Base-by-base conservation (phyloP, 371 early-diverging fungal species). In the Actinomortierella wolfii region DNA sequence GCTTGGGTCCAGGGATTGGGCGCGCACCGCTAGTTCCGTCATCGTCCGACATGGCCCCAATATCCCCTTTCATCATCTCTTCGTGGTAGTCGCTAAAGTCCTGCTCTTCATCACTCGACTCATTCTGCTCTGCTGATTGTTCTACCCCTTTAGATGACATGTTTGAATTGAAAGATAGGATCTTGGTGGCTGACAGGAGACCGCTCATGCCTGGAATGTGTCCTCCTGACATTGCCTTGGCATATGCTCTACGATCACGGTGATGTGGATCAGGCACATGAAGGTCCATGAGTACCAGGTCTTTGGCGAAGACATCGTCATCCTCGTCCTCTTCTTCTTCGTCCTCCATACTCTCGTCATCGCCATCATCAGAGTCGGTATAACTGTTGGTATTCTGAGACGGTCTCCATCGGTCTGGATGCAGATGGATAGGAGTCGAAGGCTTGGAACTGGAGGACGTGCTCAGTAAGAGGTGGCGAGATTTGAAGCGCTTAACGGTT, bases 51-150 rank as follows among this genome's bases (percentile, higher is more conserved):
- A 76, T 39, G 42, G 79, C 81, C 4, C 74, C 78, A 65, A 84
- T 76, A 43, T 81, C 81, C 21, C 82, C 82, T 39, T 77, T 80
- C 60, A 84, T 64, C 84, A 84, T 84, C 57, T 84, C 84, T 51
- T 84, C 84, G 53, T 80, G 77, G 53, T 81, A 84, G 61, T 84
- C 84, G 53, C 80, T 80, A 56, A 76, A 78, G 20, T 83, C 83
- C 25, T 76, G 78, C 28, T 83, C 83, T 11, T 77, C 77, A 41
- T 83, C 83, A n/a, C 73, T 77, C 57, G 56, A 75, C 54, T 74
- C 74, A 34, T 59, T 56, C 4, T 39, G 51, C 15, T 18, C 29
- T 9, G 48, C 50, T 15, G 21, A 21, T 8, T 46, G 47, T 14
- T 18, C 47, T 21, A 4, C 18, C 18, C 14, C 47, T 24, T 46